Evolutionary conservation across 345 rosid species (phyloP), one percentile per base, ranked within the genome.

Genomic region (Geranium rotundifolium): DNA sequence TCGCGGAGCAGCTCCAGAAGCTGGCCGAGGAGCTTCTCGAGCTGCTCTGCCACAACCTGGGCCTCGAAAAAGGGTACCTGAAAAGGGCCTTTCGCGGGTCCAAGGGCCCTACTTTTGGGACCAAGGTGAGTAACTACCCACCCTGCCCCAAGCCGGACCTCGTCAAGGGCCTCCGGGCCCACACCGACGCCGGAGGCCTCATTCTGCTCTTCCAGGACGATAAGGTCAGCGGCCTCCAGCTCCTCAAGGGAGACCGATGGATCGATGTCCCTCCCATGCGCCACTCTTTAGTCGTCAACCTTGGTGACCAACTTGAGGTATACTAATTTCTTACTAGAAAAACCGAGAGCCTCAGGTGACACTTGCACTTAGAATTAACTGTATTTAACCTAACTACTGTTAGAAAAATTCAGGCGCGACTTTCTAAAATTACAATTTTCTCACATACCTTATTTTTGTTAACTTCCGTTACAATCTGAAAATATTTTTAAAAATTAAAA

Each of bases 241-340:
- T 93, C 60, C 91, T 89, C 67, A 90, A 93, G 79, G 95, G 83
- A 56, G 96, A 80, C 39, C 76, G 61, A 27, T 93, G 95, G 96
- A 61, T 93, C 52, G 90, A 87, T 66, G 97, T 90, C 57, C 96
- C 95, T 16, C 95, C 99, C 4, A 72, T 84, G 77, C 79, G 72
- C 39, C 85, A 87, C 76, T 85, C 95, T 65, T 85, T 93, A 62
- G 95, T 93, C 58, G 75, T 90, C 85, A 93, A 93, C 80, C 75
- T 84, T 14, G 97, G 99, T 16, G 97, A 92, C 84, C 97, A 92
- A 63, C 85, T 89, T 63, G 98, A 89, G 98, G 97, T 85, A 64
- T 17, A 34, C 3, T 34, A 34, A 34, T 34, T 23, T 23, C 27
- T 23, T 23, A 23, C 27, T 23, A 1, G 27, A 2, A 23, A 23